A percentile compares a stretch with the other conserved stretches of the same genome.
Evolutionary conservation across 371 early-diverging fungal genomes (phyloP).

Genomic region (Mortierella sp.): DNA sequence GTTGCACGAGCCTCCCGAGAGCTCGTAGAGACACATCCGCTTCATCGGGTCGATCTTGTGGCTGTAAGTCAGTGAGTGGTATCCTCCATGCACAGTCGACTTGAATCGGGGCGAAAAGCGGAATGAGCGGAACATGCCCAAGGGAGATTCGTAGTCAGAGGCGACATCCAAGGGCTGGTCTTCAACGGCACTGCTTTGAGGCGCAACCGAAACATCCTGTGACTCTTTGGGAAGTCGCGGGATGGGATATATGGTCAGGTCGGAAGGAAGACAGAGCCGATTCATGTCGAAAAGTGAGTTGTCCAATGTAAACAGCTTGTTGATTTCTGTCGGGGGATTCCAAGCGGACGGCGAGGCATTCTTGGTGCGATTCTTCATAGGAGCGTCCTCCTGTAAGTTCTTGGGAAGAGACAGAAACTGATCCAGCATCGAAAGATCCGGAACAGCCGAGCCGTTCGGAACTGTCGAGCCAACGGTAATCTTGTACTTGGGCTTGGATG

Average conservation of each 20-base stretch:
- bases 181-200: neutral
- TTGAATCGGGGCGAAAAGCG: conserved; percentile 39
- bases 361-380: neutral
- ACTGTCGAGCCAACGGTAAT: too few species aligned
- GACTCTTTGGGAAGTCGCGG: conserved; percentile 7
- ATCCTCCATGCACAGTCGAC: conserved; percentile 24
- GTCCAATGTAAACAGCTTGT: conserved; percentile 14
- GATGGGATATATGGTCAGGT: conserved; percentile 22
- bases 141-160: conserved; percentile 33
- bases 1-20: conserved; percentile 51
- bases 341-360: conserved; percentile 7
- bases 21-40: conserved; percentile 51
- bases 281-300: conserved; percentile 24
- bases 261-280: conserved; percentile 41
- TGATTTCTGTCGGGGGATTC: conserved; percentile 19
- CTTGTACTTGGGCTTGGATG: neutral
- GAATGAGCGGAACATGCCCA: conserved; percentile 45
- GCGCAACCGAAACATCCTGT: neutral
- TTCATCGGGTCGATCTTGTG: conserved; percentile 49
- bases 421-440: conserved; percentile 18
- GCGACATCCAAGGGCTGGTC: neutral
- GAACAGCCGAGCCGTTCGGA: neutral
- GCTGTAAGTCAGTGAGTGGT: conserved; percentile 44
- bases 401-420: conserved; percentile 23
- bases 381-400: conserved; percentile 1